Evolutionary conservation across 2,329 filamentous ascomycete genomes (phyloP).

Genomic region (Gyromitra esculenta): DNA sequence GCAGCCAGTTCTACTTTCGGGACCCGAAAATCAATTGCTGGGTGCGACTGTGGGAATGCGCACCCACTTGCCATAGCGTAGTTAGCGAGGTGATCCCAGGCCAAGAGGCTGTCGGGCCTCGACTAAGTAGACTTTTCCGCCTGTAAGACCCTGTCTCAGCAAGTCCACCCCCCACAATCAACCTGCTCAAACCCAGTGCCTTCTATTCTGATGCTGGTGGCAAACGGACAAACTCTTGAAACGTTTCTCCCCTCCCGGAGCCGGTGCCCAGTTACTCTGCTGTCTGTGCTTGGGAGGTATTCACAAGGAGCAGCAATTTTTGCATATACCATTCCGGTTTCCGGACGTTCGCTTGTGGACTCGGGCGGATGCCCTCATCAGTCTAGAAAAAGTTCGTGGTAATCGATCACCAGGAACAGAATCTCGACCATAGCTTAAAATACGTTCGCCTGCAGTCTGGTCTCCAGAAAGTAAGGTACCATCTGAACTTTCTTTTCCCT

Average conservation of each 20-base stretch:
- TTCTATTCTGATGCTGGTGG: constrained; percentile 36
- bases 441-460: constrained; percentile 17
- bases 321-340: constrained; percentile 7
- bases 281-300: background rate
- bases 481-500: constrained; percentile 25
- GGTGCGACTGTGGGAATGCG: constrained; percentile 13
- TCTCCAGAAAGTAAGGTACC: constrained; percentile 23
- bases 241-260: constrained; percentile 1
- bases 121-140: constrained; percentile 10
- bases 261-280: background rate
- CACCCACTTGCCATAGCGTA: constrained; percentile 16
- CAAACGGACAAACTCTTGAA: constrained; percentile 18
- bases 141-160: constrained; percentile 25
- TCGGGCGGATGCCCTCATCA: constrained; percentile 19
- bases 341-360: constrained; percentile 18
- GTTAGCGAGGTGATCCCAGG: constrained; percentile 13
- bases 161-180: constrained; percentile 14
- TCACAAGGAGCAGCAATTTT: background rate
- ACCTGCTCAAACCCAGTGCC: background rate
- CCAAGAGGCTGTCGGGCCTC: background rate
- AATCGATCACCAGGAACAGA: constrained; percentile 8
- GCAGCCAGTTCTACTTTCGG: background rate
- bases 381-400: background rate
- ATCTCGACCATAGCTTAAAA: constrained; percentile 28
- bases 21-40: constrained; percentile 9